Percentiles rank a stretch among this genome's conserved stretches.
These are phyloP conservation scores for Amoebophrya sp. DNA, from an alignment of 169 alveolate genomes.

Conservation along the genomic window DNA sequence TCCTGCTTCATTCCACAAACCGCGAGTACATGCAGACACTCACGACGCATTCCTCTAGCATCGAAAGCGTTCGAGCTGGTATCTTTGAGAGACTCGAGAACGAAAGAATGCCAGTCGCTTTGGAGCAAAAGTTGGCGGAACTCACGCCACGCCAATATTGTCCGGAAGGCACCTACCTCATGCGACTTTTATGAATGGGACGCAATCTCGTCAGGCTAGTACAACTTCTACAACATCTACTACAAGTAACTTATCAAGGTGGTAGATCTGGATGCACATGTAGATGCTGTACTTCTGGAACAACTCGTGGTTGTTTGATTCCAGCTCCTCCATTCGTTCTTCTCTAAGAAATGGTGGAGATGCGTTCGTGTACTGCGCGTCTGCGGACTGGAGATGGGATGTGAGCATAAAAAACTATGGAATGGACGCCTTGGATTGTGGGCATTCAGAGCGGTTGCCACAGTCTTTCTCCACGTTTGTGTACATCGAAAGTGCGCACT, in stretches of 20 bases:
- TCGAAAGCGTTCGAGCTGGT: neutral
- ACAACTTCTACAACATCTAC: too few species aligned
- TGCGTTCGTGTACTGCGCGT: neutral
- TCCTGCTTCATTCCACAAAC: too few species aligned
- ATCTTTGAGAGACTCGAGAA: neutral
- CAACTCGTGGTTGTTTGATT: too few species aligned
- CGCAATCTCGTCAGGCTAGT: too few species aligned
- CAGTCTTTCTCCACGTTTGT: neutral
- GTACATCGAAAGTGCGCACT: neutral
- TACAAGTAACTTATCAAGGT: too few species aligned
- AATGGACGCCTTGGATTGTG: neutral
- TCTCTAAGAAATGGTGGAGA: too few species aligned
- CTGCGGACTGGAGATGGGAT: neutral
- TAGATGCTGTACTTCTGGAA: too few species aligned
- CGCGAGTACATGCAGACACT: conserved; percentile 19
- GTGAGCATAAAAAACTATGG: neutral
- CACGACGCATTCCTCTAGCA: neutral
- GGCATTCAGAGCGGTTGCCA: neutral
- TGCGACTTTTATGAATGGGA: too few species aligned
- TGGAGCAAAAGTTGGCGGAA: conserved; percentile 20
- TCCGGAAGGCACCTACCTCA: neutral
- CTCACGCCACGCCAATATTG: neutral
- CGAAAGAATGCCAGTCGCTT: neutral
- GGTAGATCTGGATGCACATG: too few species aligned
- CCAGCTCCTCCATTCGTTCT: too few species aligned